Base-by-base conservation (phyloP, 352 stramenopile species). In the Pythium plurisporium region DNA sequence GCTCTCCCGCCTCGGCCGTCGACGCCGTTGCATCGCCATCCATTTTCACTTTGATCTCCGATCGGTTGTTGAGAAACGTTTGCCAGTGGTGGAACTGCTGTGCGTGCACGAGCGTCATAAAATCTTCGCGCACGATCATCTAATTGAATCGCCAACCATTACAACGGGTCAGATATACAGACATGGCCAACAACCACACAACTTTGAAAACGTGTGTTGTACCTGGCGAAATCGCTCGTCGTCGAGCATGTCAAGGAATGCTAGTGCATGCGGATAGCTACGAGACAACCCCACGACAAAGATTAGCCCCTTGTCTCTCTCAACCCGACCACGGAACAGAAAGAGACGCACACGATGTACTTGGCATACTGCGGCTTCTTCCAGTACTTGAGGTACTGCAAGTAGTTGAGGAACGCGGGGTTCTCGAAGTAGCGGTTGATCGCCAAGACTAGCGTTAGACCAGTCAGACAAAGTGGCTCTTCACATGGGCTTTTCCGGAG, bases 331-430 rank as follows among this genome's bases (percentile, higher is more conserved):
- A n/a, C n/a, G n/a, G n/a, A n/a, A n/a, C n/a, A n/a, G n/a, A n/a
- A n/a, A n/a, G n/a, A n/a, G n/a, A 72, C 74, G 53, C 82, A 89
- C 73, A 94, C 79, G 30, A 97, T 86, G 66, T 95, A 97, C 65
- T 93, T 88, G 54, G 86, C 86, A 55, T 97, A 97, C 56, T 96
- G 80, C 38, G 89, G 89, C 66, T 92, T 67, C 62, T 95, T 94
- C 87, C 87, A 97, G 74, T 97, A 97, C 67, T 92, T 88, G 58
- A 97, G 77, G 67, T 97, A 97, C 55, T 91, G 64, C 43, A 97
- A 66, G 70, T 96, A 97, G 62, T 89, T 87, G 55, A 96, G 71
- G 68, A 97, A 97, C 36, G 79, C 74, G 2, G 74, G 74, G 62
- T 97, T 91, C 43, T 96, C 88, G 48, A 97, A 94, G 76, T 96